A percentile compares a stretch with the other conserved stretches of the same genome.
These are phyloP conservation scores for Globisporangium apiculatum DNA, from an alignment of 352 stramenopile genomes.

Conservation along the genomic window DNA sequence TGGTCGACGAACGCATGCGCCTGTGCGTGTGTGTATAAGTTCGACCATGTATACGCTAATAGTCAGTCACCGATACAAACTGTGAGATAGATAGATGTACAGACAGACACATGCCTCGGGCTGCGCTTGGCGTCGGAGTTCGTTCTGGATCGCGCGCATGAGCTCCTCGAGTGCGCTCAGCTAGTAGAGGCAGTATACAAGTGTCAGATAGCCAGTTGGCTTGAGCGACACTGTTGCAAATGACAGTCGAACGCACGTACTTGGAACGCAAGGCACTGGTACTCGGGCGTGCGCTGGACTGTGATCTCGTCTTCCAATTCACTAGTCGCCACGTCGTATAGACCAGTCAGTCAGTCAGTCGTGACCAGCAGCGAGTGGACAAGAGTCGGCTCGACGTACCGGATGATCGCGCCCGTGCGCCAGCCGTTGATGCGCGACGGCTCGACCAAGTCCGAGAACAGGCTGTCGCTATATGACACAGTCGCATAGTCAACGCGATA, in stretches of 20 bases:
- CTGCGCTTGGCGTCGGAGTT: conserved; percentile 30
- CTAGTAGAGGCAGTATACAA: conserved; percentile 10
- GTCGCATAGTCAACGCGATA: not conserved
- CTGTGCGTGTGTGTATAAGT: conserved; percentile 9
- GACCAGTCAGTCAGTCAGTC: too few relatives aligned
- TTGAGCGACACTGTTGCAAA: not conserved
- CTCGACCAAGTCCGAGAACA: conserved; percentile 93
- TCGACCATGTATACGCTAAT: conserved; percentile 3
- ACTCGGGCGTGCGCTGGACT: conserved; percentile 47
- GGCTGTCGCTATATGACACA: conserved; percentile 59
- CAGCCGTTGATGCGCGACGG: conserved; percentile 90
- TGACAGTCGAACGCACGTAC: conserved; percentile 7
- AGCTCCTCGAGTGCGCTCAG: conserved; percentile 54
- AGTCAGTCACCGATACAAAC: conserved; percentile 4
- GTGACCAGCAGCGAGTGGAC: too few relatives aligned
- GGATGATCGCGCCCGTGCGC: conserved; percentile 91
- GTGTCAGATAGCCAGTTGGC: not conserved
- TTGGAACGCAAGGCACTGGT: conserved; percentile 59
- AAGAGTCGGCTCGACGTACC: conserved; percentile 20
- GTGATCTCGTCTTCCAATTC: conserved; percentile 86
- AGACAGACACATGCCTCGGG: conserved; percentile 25
- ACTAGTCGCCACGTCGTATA: conserved; percentile 10
- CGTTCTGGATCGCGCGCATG: conserved; percentile 60
- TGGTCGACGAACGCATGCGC: conserved; percentile 55
- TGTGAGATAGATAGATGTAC: conserved; percentile 15